Percentiles rank a stretch among this genome's conserved stretches.
phyloP scores from a whole-genome alignment of 2,329 filamentous ascomycete genomes.

The Zymoseptoria passerinii region DNA sequence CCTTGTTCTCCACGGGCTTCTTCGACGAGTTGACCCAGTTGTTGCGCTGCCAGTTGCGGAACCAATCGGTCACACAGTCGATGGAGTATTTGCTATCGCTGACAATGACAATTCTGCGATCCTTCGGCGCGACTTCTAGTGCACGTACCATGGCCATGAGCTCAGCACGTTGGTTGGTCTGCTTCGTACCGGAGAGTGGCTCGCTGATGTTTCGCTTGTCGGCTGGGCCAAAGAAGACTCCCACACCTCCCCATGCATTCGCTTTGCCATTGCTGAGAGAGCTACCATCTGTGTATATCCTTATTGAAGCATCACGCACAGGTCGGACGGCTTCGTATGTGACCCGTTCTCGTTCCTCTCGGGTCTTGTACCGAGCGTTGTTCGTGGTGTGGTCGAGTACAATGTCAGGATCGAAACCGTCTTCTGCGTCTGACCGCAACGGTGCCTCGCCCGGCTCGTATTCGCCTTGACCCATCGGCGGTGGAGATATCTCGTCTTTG shows the following conservation, averaged over 20 bases:
- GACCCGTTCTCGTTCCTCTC: slow-evolving; percentile 38
- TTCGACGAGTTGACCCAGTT: slow-evolving; percentile 67
- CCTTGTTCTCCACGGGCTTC: slow-evolving; percentile 74
- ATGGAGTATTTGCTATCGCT: slow-evolving; percentile 91
- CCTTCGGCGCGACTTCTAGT: slow-evolving; percentile 62
- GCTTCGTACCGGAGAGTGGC: slow-evolving; percentile 60
- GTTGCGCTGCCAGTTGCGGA: slow-evolving; percentile 63
- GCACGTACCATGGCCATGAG: slow-evolving; percentile 79
- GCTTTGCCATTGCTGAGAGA: slow-evolving; percentile 50
- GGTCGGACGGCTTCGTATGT: slow-evolving; percentile 40
- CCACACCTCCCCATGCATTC: slow-evolving; percentile 51
- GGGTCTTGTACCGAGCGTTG: slow-evolving; percentile 48
- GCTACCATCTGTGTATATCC: slow-evolving; percentile 58
- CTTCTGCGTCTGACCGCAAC: slow-evolving; percentile 47
- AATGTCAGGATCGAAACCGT: slow-evolving; percentile 54
- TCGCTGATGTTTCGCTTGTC: slow-evolving; percentile 59
- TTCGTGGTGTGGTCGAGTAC: slow-evolving; percentile 47
- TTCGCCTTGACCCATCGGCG: slow-evolving; percentile 23
- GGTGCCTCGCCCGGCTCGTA: slow-evolving; percentile 48
- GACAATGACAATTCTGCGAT: slow-evolving; percentile 64
- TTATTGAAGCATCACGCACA: slow-evolving; percentile 39
- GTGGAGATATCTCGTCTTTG: slow-evolving; percentile 19
- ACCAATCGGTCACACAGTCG: slow-evolving; percentile 82
- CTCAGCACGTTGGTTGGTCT: slow-evolving; percentile 97
- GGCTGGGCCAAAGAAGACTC: slow-evolving; percentile 55